Percentiles rank a stretch among this genome's conserved stretches.
Evolutionary conservation across 805 yeast species (phyloP).

Genomic region (Sugiyamaella marilandica): DNA sequence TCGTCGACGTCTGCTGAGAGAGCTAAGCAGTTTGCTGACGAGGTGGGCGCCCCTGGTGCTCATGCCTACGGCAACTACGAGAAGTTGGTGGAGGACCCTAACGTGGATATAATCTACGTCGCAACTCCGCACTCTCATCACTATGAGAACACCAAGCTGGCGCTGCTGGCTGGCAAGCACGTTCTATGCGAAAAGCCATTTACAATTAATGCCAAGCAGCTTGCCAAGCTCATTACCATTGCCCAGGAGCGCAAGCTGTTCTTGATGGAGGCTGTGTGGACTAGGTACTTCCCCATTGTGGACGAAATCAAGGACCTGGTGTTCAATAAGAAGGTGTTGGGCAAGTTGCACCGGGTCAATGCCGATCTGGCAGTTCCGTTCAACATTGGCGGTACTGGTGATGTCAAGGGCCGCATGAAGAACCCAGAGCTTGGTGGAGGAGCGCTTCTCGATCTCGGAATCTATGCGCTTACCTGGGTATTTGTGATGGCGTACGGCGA

Average conservation of each 20-base stretch:
- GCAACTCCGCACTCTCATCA: slow-evolving; percentile 55
- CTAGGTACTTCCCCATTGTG: slow-evolving; percentile 41
- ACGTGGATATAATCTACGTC: slow-evolving; percentile 47
- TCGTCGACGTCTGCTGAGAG: slow-evolving; percentile 24
- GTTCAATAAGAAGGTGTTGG: slow-evolving; percentile 41
- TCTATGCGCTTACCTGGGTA: slow-evolving; percentile 44
- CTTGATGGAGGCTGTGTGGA: slow-evolving; percentile 51
- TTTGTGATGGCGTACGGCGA: slow-evolving; percentile 15
- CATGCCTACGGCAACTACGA: slow-evolving; percentile 34
- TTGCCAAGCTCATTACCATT: slow-evolving; percentile 38
- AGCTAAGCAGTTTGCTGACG: slow-evolving; percentile 24
- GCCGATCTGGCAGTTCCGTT: slow-evolving; percentile 32
- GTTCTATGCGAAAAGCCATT: slow-evolving; percentile 55
- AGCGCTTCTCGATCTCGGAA: slow-evolving; percentile 51
- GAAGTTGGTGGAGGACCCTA: slow-evolving; percentile 40
- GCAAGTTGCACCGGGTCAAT: slow-evolving; percentile 42
- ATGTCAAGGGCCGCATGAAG: slow-evolving; percentile 35
- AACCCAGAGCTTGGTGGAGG: slow-evolving; percentile 51
- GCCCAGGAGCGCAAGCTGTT: slow-evolving; percentile 44
- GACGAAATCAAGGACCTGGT: slow-evolving; percentile 35
- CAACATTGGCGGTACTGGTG: slow-evolving; percentile 6
- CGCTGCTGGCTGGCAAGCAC: slow-evolving; percentile 44
- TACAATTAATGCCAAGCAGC: slow-evolving; percentile 44
- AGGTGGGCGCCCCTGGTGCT: slow-evolving; percentile 13
- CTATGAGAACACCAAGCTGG: slow-evolving; percentile 41